Evolutionary conservation across 225 moss, liverwort and hornwort species (phyloP), one percentile per base, ranked within the genome.

Genomic region (Polytrichum commune): DNA sequence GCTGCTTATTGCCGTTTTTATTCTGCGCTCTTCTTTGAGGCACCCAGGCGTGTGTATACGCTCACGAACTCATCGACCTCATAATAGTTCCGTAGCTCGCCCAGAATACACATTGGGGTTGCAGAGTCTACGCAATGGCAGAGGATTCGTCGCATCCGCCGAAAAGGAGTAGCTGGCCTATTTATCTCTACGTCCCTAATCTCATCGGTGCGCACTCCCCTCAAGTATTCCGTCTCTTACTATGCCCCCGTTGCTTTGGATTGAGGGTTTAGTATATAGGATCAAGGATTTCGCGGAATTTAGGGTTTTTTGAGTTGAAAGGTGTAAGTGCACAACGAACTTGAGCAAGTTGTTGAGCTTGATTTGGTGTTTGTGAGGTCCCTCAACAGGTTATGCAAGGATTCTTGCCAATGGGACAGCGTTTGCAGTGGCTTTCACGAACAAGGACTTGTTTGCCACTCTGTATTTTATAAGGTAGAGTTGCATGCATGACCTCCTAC

Each of bases 391-490:
- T 73, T 97, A 97, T 83, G 97, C 90, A 54, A 88, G 97, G 78
- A 85, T 97, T 70, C 29, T 94, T 32, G 94, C 94, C 61, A 97
- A 91, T 73, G 80, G 72, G 22, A 73, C 77, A 62, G 97, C 97
- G 64, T 94, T 97, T 70, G 89, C 78, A 69, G 85, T 92, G 69
- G 90, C 88, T 54, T 97, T 97, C 79, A 85, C 77, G 19, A 92
- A 91, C 77, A 94, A 90, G 63, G 64, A 75, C 4, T 57, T 97
- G 60, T 97, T 97, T 73, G 92, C 88, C 22, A 75, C 76, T 71
- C 88, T 97, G 5, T 97, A 97, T 73, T 88, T 94, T 29, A 75
- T 91, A 79, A 97, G 95, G 95, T 95, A 80, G 8, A 16, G 25
- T 71, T 54, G 26, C 4, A 68, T 26, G 30, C 7, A 53, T 24